phyloP scores from a whole-genome alignment of 1,139 yeast genomes.

The Debaryomycetaceae sp. region DNA sequence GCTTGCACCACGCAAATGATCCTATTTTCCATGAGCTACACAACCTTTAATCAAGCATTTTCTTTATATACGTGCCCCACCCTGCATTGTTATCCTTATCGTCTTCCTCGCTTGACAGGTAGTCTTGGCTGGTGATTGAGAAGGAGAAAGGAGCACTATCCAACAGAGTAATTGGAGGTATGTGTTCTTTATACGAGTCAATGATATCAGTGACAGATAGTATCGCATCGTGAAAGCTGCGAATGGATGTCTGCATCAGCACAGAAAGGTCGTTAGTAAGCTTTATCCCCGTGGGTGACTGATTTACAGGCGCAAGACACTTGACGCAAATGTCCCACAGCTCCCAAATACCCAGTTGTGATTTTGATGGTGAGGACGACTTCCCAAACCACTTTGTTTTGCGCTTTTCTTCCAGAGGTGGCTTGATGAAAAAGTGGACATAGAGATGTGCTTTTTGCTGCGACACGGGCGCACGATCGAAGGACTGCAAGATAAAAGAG shows the following conservation, averaged over 20 bases:
- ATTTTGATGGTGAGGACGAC: constrained; percentile 12
- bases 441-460: constrained; percentile 9
- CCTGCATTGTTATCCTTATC: constrained; percentile 15
- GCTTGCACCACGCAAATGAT: too few relatives aligned
- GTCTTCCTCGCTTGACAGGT: constrained; percentile 4
- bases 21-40: too few relatives aligned
- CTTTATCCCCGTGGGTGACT: neutral
- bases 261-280: neutral
- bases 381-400: constrained; percentile 34
- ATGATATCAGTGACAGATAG: constrained; percentile 37
- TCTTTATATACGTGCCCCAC: constrained; percentile 42
- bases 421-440: constrained; percentile 19
- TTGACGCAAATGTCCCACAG: constrained; percentile 29
- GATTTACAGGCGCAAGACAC: constrained; percentile 10
- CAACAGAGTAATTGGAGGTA: constrained; percentile 64
- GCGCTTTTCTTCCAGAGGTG: constrained; percentile 19
- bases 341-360: constrained; percentile 23
- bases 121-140: constrained; percentile 10
- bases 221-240: constrained; percentile 33
- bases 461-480: constrained; percentile 7
- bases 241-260: constrained; percentile 10
- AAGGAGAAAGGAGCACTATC: constrained; percentile 65
- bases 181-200: constrained; percentile 50
- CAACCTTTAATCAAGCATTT: constrained; percentile 23
- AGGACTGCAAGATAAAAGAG: constrained; percentile 21